A percentile compares a stretch with the other conserved stretches of the same genome.
Conservation (phyloP, 768 basidiomycete species). For the Suillus discolor region DNA sequence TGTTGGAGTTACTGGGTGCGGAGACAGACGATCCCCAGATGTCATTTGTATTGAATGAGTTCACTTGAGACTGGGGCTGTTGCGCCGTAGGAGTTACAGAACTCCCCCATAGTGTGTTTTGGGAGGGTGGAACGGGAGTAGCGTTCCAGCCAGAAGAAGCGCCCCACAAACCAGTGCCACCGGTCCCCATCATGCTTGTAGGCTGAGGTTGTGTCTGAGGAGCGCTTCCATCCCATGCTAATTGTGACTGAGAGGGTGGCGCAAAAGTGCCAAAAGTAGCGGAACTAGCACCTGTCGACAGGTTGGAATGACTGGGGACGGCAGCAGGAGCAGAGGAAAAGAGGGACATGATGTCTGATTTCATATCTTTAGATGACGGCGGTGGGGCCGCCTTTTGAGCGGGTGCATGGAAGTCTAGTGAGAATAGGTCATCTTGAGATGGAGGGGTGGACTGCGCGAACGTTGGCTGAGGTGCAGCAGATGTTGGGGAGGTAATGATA, state of each 20-base stretch:
- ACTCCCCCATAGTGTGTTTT: slow-evolving; percentile 38
- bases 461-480: slow-evolving; percentile 19
- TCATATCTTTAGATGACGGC: slow-evolving; percentile 67
- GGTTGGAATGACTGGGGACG: slow-evolving; percentile 7
- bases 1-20: slow-evolving; percentile 33
- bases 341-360: slow-evolving; percentile 84
- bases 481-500: slow-evolving; percentile 10
- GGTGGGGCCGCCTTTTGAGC: slow-evolving; percentile 27
- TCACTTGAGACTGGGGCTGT: slow-evolving; percentile 27
- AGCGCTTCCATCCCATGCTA: slow-evolving; percentile 31
- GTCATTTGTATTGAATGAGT: slow-evolving; percentile 45
- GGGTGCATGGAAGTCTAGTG: slow-evolving; percentile 82
- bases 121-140: slow-evolving; percentile 28
- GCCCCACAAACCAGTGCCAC: slow-evolving; percentile 66
- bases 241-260: slow-evolving; percentile 22
- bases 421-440: slow-evolving; percentile 70
- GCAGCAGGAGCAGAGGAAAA: slow-evolving; percentile 53
- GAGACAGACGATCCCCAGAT: slow-evolving; percentile 53
- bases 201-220: slow-evolving; percentile 30
- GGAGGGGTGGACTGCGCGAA: slow-evolving; percentile 33
- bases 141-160: slow-evolving; percentile 64
- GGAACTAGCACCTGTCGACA: slow-evolving; percentile 30
- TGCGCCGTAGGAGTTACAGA: slow-evolving; percentile 17
- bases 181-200: slow-evolving; percentile 56
- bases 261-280: slow-evolving; percentile 41